A percentile compares a stretch with the other conserved stretches of the same genome.
These are phyloP conservation scores for Aspergillus ibericus DNA, from an alignment of 2,329 filamentous ascomycete genomes.

Conservation along the genomic window DNA sequence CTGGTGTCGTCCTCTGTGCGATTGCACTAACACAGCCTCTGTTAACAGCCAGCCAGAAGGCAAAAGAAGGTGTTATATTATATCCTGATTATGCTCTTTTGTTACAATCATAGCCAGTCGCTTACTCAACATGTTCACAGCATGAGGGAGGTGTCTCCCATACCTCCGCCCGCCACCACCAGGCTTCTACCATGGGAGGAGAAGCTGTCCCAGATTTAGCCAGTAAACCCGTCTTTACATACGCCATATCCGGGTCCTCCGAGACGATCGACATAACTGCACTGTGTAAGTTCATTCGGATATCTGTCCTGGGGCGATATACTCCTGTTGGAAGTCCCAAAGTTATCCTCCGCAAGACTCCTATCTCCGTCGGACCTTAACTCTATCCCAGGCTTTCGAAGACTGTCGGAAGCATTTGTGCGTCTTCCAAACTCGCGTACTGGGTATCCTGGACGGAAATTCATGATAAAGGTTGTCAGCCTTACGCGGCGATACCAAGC, in stretches of 20 bases:
- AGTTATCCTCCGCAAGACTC: not conserved
- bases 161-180: not conserved
- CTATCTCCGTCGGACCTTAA: not conserved
- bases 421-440: not conserved
- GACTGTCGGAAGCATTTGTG: not conserved
- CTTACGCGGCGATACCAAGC: no score
- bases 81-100: not conserved
- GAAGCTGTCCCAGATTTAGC: not conserved
- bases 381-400: not conserved
- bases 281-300: not conserved
- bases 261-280: not conserved
- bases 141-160: not conserved
- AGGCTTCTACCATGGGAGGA: not conserved
- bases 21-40: conserved; percentile 12
- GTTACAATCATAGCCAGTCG: not conserved
- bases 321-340: not conserved
- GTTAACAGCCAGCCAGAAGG: conserved; percentile 9
- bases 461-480: no score
- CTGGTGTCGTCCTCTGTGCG: conserved; percentile 16
- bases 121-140: not conserved
- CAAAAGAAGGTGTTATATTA: conserved; percentile 13
- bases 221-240: not conserved
- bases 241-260: not conserved
- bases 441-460: not conserved
- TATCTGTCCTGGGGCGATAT: not conserved